phyloP scores from a whole-genome alignment of 2,329 filamentous ascomycete species.

The Pseudocercospora fijiensis region DNA sequence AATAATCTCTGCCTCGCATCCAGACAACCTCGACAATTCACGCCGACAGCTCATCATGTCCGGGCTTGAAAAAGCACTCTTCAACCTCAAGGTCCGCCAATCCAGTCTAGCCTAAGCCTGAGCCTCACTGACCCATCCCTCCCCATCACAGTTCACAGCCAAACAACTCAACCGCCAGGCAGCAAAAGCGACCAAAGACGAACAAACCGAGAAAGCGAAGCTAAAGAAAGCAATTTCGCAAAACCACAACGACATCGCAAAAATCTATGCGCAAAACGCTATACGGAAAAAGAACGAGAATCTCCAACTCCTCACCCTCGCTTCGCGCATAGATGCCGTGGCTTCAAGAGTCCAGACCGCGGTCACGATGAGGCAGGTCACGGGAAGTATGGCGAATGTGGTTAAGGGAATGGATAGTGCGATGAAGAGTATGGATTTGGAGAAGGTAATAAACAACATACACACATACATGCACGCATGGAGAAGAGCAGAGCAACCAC shows the following conservation, averaged over 20 bases:
- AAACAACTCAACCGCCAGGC: slow-evolving; percentile 64
- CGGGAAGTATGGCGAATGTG: slow-evolving; percentile 62
- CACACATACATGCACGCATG: no score
- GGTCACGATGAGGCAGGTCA: slow-evolving; percentile 62
- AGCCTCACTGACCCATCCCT: slow-evolving; percentile 5
- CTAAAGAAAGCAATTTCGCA: slow-evolving; percentile 64
- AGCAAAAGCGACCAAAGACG: slow-evolving; percentile 61
- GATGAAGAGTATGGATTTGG: slow-evolving; percentile 64
- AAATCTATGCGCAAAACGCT: slow-evolving; percentile 63
- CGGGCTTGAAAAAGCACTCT: slow-evolving; percentile 61
- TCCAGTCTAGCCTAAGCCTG: slow-evolving; percentile 33
- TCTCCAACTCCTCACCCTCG: slow-evolving; percentile 58
- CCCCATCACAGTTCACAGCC: slow-evolving; percentile 54
- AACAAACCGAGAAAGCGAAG: slow-evolving; percentile 60
- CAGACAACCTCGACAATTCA: background rate
- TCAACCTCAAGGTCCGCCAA: slow-evolving; percentile 58
- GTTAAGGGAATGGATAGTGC: slow-evolving; percentile 62
- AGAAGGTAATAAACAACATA: slow-evolving; percentile 52
- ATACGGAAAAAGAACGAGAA: slow-evolving; percentile 64
- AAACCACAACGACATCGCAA: slow-evolving; percentile 58
- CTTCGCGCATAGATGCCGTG: slow-evolving; percentile 60
- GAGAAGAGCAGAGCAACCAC: no score
- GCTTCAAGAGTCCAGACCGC: slow-evolving; percentile 61
- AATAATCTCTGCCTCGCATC: background rate
- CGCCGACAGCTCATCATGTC: slow-evolving; percentile 49